Base-by-base conservation (phyloP, 2,329 filamentous ascomycete species). In the Aspergillus thermomutatus region DNA sequence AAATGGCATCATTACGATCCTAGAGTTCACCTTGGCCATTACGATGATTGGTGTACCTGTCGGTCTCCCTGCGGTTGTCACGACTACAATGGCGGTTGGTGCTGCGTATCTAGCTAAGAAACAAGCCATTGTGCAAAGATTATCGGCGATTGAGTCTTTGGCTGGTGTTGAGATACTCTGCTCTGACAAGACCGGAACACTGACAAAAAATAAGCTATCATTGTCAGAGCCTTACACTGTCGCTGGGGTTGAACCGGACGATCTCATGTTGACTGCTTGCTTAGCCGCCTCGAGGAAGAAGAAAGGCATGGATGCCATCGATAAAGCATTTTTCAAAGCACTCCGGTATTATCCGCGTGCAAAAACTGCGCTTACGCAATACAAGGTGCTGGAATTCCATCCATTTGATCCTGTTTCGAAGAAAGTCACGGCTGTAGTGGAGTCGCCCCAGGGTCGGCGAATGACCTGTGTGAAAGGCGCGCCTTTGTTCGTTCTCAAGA, bases 201-300 rank as follows among this genome's bases (percentile, higher is more conserved):
- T 96, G 72, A 96, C 91, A 72, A 94, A 93, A 83, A 96, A 96
- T 83, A 95, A 94, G 82, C 85, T 96, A 23, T 93, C 91, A 62
- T 83, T 96, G 49, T 83, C 89, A 52, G 91, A 95, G 73, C 91
- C 91, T 56, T 96, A 87, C 81, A 90, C 87, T 41, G 89, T 94
- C 60, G 81, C 84, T 60, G 91, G 91, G 70, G 89, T 95, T 58
- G 89, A 92, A 65, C 84, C 88, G 37, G 89, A 94, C 75, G 91
- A 95, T 69, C 87, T 96, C 62, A 95, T 96, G 90, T 83, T 95
- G 64, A 94, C 91, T 79, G 91, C 91, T 69, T 95, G 91, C 75
- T 80, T 96, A 70, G 91, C 91, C 69, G 91, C 91, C 61, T 93
- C 89, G 65, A 89, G 91, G 80, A 96, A 94, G 85, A 93, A 92